Conservation (phyloP, 139 green algal genomes). For the Volvox africanus region DNA sequence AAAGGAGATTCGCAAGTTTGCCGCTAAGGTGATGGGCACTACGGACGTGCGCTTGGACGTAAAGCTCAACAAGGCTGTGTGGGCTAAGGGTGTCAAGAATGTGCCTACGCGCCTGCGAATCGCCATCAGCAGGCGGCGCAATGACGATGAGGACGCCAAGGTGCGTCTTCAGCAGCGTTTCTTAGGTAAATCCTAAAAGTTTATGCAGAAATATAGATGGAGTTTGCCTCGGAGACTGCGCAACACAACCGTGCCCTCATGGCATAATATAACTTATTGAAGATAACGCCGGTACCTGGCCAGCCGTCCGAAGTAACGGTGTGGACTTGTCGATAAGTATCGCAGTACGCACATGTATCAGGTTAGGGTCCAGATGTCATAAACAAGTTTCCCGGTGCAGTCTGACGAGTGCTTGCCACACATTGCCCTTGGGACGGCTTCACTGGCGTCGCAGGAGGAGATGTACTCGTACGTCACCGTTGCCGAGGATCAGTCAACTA, state of each 20-base stretch:
- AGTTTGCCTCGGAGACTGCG: no score
- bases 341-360: no score
- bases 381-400: no score
- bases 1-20: constrained; percentile 98
- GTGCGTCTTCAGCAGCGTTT: constrained; percentile 55
- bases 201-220: neutral
- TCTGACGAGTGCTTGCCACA: no score
- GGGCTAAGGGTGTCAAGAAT: constrained; percentile 95
- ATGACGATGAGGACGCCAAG: constrained; percentile 99
- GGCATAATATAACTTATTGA: no score
- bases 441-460: constrained; percentile 86
- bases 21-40: constrained; percentile 95
- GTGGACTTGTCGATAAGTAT: no score
- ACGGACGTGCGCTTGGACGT: constrained; percentile 97
- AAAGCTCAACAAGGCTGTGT: constrained; percentile 99
- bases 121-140: constrained; percentile 91
- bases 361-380: no score
- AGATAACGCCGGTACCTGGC: no score
- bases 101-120: constrained; percentile 94
- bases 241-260: no score
- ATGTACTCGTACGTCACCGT: constrained; percentile 98
- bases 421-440: no score
- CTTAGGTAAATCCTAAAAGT: no score
- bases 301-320: no score
- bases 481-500: constrained; percentile 91